These are phyloP conservation scores for Austroboletus novae-zelandiae DNA, from an alignment of 1,284 basidiomycete genomes.

Conservation along the genomic window DNA sequence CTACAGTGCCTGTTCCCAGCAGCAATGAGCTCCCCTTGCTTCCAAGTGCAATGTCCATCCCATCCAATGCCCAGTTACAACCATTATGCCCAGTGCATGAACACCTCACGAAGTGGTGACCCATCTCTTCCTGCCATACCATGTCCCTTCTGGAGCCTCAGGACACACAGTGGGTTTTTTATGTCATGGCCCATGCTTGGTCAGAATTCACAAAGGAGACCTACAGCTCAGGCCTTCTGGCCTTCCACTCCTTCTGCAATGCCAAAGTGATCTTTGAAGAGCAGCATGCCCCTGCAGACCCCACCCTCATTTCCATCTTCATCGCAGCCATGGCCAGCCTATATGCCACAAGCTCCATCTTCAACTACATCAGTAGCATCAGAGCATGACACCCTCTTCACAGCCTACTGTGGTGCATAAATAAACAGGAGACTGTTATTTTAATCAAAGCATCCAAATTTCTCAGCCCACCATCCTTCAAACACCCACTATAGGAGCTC, in stretches of 20 bases:
- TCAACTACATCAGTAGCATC: background rate
- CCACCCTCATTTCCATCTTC: background rate
- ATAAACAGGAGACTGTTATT: no score
- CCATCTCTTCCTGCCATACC: no score
- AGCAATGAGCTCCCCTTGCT: no score
- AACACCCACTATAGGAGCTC: slow-evolving; percentile 17
- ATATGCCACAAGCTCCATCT: background rate
- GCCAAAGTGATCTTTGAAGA: fast-evolving
- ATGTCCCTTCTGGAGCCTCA: background rate
- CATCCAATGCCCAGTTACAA: no score
- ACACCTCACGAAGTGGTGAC: no score
- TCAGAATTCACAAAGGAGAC: background rate
- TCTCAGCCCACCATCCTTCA: slow-evolving; percentile 18
- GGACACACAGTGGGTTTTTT: background rate
- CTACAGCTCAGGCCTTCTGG: background rate
- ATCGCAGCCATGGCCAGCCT: slow-evolving; percentile 1
- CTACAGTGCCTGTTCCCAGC: no score
- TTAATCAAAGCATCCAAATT: slow-evolving; percentile 4
- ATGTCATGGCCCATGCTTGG: background rate
- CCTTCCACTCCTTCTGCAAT: background rate
- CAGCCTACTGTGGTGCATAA: no score
- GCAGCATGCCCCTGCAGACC: background rate
- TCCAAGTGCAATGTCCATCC: no score
- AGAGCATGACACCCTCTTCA: background rate
- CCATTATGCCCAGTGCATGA: no score